These are phyloP conservation scores for Silene conica DNA, from an alignment of 148 eudicot species.

Conservation along the genomic window DNA sequence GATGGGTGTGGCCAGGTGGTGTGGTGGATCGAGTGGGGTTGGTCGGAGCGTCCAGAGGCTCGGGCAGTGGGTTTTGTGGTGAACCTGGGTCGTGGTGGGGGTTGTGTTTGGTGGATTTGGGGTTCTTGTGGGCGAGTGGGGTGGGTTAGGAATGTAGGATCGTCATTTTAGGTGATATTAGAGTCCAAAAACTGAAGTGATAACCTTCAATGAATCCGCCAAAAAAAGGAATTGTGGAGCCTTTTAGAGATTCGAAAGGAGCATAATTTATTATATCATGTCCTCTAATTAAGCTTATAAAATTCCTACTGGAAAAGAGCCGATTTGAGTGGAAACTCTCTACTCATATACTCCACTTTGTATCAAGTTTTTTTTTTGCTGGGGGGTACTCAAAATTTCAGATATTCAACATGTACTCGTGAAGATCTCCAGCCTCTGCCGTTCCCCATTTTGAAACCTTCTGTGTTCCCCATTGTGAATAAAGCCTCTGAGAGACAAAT, in stretches of 20 bases:
- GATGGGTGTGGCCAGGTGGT: too few species aligned
- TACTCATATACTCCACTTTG: neutral
- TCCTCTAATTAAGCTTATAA: neutral
- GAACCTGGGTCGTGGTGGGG: too few species aligned
- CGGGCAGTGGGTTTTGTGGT: too few species aligned
- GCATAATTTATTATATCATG: neutral
- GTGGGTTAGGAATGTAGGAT: too few species aligned
- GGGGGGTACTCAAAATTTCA: neutral
- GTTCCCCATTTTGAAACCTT: neutral
- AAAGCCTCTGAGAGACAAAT: neutral
- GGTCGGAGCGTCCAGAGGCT: too few species aligned
- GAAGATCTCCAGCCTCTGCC: neutral
- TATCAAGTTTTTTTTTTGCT: neutral
- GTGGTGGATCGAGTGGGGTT: too few species aligned
- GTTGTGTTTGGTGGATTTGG: too few species aligned
- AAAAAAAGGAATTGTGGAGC: too few species aligned
- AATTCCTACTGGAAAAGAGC: neutral
- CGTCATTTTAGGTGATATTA: too few species aligned
- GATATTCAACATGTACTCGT: neutral
- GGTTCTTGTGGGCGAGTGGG: too few species aligned
- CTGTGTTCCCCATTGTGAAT: neutral
- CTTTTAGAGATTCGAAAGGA: neutral
- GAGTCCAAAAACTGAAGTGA: too few species aligned
- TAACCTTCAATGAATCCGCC: too few species aligned
- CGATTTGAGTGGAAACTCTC: neutral